Evolutionary conservation across 768 basidiomycete genomes (phyloP).

Genomic region (Termitomyces sp.): DNA sequence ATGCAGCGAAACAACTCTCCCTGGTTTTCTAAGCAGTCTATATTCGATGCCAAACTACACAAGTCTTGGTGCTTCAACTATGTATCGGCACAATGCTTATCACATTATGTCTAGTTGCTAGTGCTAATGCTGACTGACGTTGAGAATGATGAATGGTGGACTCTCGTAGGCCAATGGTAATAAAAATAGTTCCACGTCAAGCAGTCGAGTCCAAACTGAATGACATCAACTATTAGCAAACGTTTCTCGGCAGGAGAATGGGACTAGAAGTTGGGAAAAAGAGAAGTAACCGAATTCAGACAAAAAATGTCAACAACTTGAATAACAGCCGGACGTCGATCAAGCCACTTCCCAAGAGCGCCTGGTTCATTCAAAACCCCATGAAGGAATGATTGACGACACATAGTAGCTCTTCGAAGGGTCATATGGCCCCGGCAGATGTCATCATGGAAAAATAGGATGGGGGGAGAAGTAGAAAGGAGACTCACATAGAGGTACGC

Average conservation of each 20-base stretch:
- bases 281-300: not conserved
- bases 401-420: conserved; percentile 33
- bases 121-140: not conserved
- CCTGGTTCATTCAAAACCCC: not conserved
- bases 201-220: not conserved
- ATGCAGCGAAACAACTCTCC: not conserved
- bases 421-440: conserved; percentile 88
- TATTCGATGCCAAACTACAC: not conserved
- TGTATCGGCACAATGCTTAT: too few species aligned
- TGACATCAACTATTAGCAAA: not conserved
- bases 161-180: not conserved
- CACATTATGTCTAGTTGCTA: not conserved
- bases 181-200: not conserved
- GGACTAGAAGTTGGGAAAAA: not conserved
- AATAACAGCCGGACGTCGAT: conserved; percentile 49
- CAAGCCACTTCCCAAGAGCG: conserved; percentile 45
- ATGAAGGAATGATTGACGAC: not conserved
- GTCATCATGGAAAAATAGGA: conserved; percentile 41
- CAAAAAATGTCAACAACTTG: not conserved
- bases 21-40: too few species aligned
- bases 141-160: not conserved
- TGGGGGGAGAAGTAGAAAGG: not conserved
- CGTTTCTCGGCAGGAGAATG: not conserved
- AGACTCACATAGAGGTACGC: not conserved
- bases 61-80: too few species aligned